Evolutionary conservation across 495 filamentous ascomycete species (phyloP).

Genomic region (Aspergillus nanangensis): DNA sequence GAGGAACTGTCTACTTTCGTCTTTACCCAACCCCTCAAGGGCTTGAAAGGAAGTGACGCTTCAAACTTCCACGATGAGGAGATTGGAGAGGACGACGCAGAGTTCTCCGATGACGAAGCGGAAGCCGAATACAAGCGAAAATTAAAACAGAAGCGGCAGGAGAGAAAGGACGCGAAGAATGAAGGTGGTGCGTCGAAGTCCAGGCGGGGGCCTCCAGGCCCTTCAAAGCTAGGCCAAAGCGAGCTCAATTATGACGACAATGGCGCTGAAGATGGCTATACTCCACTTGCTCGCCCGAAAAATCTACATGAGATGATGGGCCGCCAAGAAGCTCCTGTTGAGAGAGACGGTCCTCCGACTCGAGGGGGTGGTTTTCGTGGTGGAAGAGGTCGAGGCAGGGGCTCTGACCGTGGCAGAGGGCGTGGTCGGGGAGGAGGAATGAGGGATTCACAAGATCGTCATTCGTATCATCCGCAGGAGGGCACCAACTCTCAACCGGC

Average conservation of each 20-base stretch:
- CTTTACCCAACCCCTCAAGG: conserved; percentile 75
- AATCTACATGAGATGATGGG: conserved; percentile 53
- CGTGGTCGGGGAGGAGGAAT: conserved; percentile 48
- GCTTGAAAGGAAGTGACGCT: conserved; percentile 80
- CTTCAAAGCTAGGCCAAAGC: conserved; percentile 38
- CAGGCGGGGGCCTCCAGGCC: conserved; percentile 27
- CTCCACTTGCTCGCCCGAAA: conserved; percentile 60
- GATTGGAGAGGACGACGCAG: conserved; percentile 75
- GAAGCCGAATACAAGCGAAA: conserved; percentile 78
- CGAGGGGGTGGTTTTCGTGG: conserved; percentile 30
- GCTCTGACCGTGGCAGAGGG: conserved; percentile 41
- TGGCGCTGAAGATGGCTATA: conserved; percentile 51
- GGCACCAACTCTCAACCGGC: conserved; percentile 12
- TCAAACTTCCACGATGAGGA: conserved; percentile 94
- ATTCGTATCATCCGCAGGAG: conserved; percentile 27
- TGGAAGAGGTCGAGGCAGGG: conserved; percentile 37
- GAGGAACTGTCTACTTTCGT: conserved; percentile 70
- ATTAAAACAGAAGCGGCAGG: conserved; percentile 54
- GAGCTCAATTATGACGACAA: conserved; percentile 57
- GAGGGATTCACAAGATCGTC: conserved; percentile 38
- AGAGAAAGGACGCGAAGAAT: conserved; percentile 38
- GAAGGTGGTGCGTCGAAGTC: conserved; percentile 29
- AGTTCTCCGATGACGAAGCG: conserved; percentile 94
- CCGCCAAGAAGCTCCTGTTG: conserved; percentile 42
- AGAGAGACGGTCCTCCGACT: conserved; percentile 25